A percentile compares a stretch with the other conserved stretches of the same genome.
Evolutionary conservation across 345 rosid genomes (phyloP).

Genomic region (Bruguiera parviflora): DNA sequence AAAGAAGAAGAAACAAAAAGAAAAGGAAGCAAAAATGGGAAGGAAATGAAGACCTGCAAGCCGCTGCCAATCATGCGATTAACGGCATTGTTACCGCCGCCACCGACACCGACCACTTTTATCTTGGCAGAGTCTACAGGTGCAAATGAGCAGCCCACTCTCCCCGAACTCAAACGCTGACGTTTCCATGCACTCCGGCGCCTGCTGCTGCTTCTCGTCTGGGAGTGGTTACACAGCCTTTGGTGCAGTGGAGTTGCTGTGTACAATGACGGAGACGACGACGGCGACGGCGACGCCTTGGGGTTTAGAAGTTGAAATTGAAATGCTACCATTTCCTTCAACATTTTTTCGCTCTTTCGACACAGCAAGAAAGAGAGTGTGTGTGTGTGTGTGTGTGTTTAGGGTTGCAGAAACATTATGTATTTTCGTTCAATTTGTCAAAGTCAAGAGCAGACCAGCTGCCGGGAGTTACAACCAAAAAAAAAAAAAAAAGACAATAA

Average conservation of each 20-base stretch:
- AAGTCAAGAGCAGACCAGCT: neutral
- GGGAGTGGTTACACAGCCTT: slow-evolving; percentile 9
- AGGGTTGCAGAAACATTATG: slow-evolving; percentile 45
- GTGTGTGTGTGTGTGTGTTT: slow-evolving; percentile 14
- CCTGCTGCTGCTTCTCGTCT: neutral
- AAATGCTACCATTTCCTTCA: slow-evolving; percentile 42
- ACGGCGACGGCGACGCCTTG: slow-evolving; percentile 40
- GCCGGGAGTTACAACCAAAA: neutral
- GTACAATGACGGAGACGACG: slow-evolving; percentile 5
- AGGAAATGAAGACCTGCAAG: slow-evolving; percentile 51
- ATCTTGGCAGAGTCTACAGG: slow-evolving; percentile 85
- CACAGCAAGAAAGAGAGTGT: neutral
- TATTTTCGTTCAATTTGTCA: neutral
- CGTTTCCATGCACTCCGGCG: slow-evolving; percentile 29
- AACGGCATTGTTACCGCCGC: slow-evolving; percentile 99
- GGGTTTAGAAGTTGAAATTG: slow-evolving; percentile 50
- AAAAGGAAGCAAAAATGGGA: neutral
- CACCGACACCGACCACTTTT: slow-evolving; percentile 93
- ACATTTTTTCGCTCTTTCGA: neutral
- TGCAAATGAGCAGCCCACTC: slow-evolving; percentile 57
- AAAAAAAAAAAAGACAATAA: too few species aligned
- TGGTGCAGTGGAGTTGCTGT: slow-evolving; percentile 11
- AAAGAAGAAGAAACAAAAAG: neutral
- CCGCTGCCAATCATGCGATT: slow-evolving; percentile 98
- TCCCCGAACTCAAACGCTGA: slow-evolving; percentile 24